A percentile compares a stretch with the other conserved stretches of the same genome.
phyloP scores from a whole-genome alignment of 2,329 filamentous ascomycete species.

The Xylaria multiplex region DNA sequence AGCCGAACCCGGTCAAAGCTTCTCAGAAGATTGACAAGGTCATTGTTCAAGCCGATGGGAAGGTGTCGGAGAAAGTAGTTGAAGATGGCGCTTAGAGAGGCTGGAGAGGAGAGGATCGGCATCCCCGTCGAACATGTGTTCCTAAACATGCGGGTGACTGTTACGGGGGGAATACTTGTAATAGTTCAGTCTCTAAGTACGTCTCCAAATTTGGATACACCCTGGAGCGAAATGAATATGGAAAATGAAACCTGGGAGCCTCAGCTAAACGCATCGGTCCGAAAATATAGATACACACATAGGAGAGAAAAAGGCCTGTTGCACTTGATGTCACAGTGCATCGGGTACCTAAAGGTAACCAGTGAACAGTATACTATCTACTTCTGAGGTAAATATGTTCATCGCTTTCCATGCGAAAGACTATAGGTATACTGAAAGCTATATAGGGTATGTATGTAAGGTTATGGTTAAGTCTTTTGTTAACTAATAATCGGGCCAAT shows the following conservation, averaged over 20 bases:
- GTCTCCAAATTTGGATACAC: neutral
- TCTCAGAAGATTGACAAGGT: conserved; percentile 62
- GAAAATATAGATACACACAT: neutral
- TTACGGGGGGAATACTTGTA: neutral
- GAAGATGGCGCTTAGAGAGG: conserved; percentile 27
- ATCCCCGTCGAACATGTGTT: neutral
- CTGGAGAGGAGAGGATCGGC: conserved; percentile 9
- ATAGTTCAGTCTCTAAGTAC: neutral
- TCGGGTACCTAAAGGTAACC: neutral
- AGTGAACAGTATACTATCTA: no score
- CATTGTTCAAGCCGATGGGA: conserved; percentile 57
- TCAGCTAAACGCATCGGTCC: conserved; percentile 3
- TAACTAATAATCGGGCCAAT: no score
- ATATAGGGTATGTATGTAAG: no score
- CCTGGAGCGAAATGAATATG: neutral
- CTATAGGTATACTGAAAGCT: no score
- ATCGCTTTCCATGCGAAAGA: no score
- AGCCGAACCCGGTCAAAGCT: conserved; percentile 61
- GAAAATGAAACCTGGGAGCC: neutral
- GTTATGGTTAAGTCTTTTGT: no score
- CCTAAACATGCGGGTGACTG: conserved; percentile 2
- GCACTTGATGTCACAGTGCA: conserved; percentile 1
- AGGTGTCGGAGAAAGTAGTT: conserved; percentile 58
- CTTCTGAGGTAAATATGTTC: no score
- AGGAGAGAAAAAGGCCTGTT: neutral